Conservation (phyloP, 164 flowering plant genomes). For the Cinnamomum chago region DNA sequence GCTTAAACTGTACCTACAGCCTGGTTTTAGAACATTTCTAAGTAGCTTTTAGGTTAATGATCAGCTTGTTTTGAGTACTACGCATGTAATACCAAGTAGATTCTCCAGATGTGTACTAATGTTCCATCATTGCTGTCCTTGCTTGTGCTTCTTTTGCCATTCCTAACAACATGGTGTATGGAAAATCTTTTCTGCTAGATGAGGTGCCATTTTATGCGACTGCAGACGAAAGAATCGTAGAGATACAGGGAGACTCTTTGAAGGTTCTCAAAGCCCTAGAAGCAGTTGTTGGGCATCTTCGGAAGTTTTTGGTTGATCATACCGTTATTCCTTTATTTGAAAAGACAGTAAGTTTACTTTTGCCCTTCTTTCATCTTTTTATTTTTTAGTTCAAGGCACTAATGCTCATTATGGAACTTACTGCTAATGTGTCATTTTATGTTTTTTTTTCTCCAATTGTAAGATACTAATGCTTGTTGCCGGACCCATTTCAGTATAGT, state of each 20-base stretch:
- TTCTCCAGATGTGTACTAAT: too few species aligned
- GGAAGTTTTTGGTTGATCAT: constrained; percentile 91
- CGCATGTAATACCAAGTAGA: too few species aligned
- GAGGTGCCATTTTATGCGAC: constrained; percentile 66
- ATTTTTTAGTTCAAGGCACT: neutral
- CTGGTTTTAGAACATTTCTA: too few species aligned
- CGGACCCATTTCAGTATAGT: constrained; percentile 38
- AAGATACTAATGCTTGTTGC: constrained; percentile 1
- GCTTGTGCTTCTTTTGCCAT: too few species aligned
- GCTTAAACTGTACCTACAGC: too few species aligned
- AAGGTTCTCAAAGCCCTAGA: constrained; percentile 84
- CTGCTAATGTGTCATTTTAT: too few species aligned
- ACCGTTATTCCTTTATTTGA: constrained; percentile 84
- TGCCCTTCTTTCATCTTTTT: neutral
- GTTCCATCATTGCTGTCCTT: too few species aligned
- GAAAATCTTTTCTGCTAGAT: constrained; percentile 35
- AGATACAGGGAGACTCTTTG: constrained; percentile 76
- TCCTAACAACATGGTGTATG: neutral
- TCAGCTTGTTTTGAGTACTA: too few species aligned
- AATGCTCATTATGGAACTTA: neutral
- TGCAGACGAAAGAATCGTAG: constrained; percentile 79
- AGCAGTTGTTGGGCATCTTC: constrained; percentile 70
- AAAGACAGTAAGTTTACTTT: constrained; percentile 50
- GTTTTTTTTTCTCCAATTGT: too few species aligned
- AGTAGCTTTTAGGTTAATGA: too few species aligned